Evolutionary conservation across 2,329 filamentous ascomycete species (phyloP).

Genomic region (Cladosporium sp.): DNA sequence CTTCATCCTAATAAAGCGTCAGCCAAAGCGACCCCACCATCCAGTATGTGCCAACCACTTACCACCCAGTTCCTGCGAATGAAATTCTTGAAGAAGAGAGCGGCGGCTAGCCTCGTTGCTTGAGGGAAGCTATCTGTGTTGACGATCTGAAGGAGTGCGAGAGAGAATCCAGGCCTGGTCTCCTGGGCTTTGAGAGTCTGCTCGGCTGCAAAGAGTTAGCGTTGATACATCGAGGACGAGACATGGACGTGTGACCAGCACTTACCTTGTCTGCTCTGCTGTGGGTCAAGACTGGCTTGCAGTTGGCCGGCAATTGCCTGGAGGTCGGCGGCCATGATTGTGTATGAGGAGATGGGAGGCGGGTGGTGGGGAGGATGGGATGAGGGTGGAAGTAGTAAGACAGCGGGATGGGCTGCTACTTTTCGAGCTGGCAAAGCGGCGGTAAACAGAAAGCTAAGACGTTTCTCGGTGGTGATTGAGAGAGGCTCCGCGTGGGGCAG

Average conservation of each 20-base stretch:
- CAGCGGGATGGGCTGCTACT: neutral
- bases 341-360: neutral
- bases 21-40: slow-evolving; percentile 14
- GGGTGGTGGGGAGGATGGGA: neutral
- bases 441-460: slow-evolving; percentile 14
- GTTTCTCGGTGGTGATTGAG: neutral
- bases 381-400: neutral
- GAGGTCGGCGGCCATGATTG: slow-evolving; percentile 57
- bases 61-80: slow-evolving; percentile 89
- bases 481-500: neutral
- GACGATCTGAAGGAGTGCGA: slow-evolving; percentile 82
- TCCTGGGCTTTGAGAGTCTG: slow-evolving; percentile 73
- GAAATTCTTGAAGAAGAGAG: slow-evolving; percentile 98
- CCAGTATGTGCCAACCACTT: slow-evolving; percentile 32
- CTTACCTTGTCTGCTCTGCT: slow-evolving; percentile 83
- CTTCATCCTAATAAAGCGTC: slow-evolving; percentile 62
- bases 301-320: slow-evolving; percentile 73
- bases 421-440: slow-evolving; percentile 3
- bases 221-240: slow-evolving; percentile 1
- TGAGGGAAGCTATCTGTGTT: slow-evolving; percentile 66
- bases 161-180: slow-evolving; percentile 78
- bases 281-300: slow-evolving; percentile 82
- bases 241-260: slow-evolving; percentile 13
- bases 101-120: slow-evolving; percentile 80
- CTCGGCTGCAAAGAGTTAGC: slow-evolving; percentile 60